Base-by-base conservation (phyloP, 495 filamentous ascomycete genomes). In the Penicillium lagena region DNA sequence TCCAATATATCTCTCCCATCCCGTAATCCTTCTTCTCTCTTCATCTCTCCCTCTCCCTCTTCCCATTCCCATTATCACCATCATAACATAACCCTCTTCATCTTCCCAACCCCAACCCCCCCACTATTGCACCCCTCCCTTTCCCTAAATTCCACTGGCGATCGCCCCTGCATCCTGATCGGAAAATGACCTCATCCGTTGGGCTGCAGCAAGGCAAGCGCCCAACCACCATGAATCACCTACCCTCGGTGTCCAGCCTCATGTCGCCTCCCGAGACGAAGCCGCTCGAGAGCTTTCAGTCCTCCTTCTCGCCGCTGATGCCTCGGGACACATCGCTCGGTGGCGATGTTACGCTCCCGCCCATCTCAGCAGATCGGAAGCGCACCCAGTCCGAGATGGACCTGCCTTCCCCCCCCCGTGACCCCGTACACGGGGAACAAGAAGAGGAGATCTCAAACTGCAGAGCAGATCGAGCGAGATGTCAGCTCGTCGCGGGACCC, bases 191-290 rank as follows among this genome's bases (percentile, higher is more conserved):
- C 45, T 60, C 51, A 48, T 51, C 53, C 45, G 35, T 50, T 53
- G 43, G 48, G 35, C 51, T 52, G 39, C 45, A 48, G 33, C 35
- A 51, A 40, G 56, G 49, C 30, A 47, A 54, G 50, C 52, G 59
- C 39, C 54, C 54, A 32, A 35, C 41, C 59, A 71, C 50, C 39
- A 78, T 76, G 72, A 68, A 72, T 65, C 69, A 64, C 43, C 54
- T 78, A 47, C 72, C 74, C 27, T 65, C 68, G 32, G 68, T 78
- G 12, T 70, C 75, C 56, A 87, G 74, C 59, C 72, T 89, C 32
- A 85, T 89, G 80, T 89, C 86, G 31, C 86, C 86, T 15, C 86
- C 86, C 37, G 84, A 87, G 56, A 66, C 71, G 8, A 72, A 78
- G 50, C 76, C 77, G 14, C 65, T 80, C 39, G 84, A 88, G 37